Evolutionary conservation across 2,329 filamentous ascomycete species (phyloP), one percentile per base, ranked within the genome.

Genomic region (Colletotrichum scovillei): DNA sequence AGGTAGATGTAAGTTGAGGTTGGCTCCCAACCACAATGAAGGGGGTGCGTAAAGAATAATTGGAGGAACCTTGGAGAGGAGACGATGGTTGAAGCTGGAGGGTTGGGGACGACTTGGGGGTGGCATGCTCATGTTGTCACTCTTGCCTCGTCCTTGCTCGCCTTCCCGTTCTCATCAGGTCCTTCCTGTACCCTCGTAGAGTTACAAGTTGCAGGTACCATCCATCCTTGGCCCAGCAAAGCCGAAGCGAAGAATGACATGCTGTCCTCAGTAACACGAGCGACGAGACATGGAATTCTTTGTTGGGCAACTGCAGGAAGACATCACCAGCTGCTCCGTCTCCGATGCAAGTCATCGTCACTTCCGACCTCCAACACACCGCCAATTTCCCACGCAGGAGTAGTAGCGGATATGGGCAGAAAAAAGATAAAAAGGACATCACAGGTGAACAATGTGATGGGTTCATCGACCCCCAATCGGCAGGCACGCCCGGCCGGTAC

Each of bases 321-420:
- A 49, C 69, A 63, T 72, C 42, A 53, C 66, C 49, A 68, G 30
- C 28, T 26, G 49, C 57, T 55, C 46, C 70, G 42, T 49, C 30
- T 12, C 56, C 35, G 56, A 71, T 73, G 67, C 67, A 66, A 71
- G 67, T 70, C 71, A 73, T 73, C 62, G 67, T 62, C 62, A 65
- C 71, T 30, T 52, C 38, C 42, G n/a, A n/a, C 42, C 42, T 49
- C 46, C 19, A 52, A 65, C 67, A 66, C 67, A 71, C 67, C 71
- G 71, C 67, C 30, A 42, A 60, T 62, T 66, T 28, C 19, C 24
- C 46, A 24, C 6, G 16, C n/a, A 64, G n/a, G 30, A 42, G 49
- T 30, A 49, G n/a, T 32, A 49, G 58, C 62, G 59, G 63, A 35
- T 22, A 65, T 70, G 26, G 53, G 59, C 66, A 69, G 24, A 46